Evolutionary conservation across 768 basidiomycete genomes (phyloP), one percentile per base, ranked within the genome.

Genomic region (Trametes sanguinea): DNA sequence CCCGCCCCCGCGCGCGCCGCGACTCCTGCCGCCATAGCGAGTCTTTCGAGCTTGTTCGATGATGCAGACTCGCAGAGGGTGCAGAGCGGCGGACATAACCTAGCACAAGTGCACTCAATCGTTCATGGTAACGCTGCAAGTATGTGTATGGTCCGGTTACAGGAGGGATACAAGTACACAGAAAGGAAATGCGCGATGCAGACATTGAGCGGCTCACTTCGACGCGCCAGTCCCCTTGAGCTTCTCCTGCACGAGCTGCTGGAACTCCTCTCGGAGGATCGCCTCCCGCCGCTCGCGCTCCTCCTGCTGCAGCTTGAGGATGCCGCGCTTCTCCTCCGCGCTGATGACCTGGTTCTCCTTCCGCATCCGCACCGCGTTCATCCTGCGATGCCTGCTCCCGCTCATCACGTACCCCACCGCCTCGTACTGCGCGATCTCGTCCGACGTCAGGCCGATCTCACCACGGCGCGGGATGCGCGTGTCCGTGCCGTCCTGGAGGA

Each of bases 341-440:
- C 90, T 93, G 73, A 99, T 99, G 65, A 98, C 95, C 77, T 99
- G 97, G 78, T 99, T 98, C 80, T 99, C 97, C 81, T 98, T 98
- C 72, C 96, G 81, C 87, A 99, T 92, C 62, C 97, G 91, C 46
- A 99, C 96, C 0, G 97, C 96, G 68, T 98, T 99, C 97, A 99
- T 99, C 75, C 94, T 83, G 65, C 91, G 84, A 75, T 99, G 95
- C 64, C 96, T 80, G 69, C 87, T 91, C 47, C 96, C 97, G 68
- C 91, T 94, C 97, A 98, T 99, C 50, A 99, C 97, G 74, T 97
- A 99, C 16, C 97, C 97, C 7, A 90, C 90, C 27, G 80, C 70
- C 78, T 99, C 97, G 76, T 83, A 98, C 71, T 83, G 73, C 6
- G 89, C 94, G 66, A 99, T 99, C 73, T 93, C 85, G 33, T 87